Evolutionary conservation across 352 stramenopile species (phyloP).

Genomic region (Phytopythium helicoides): DNA sequence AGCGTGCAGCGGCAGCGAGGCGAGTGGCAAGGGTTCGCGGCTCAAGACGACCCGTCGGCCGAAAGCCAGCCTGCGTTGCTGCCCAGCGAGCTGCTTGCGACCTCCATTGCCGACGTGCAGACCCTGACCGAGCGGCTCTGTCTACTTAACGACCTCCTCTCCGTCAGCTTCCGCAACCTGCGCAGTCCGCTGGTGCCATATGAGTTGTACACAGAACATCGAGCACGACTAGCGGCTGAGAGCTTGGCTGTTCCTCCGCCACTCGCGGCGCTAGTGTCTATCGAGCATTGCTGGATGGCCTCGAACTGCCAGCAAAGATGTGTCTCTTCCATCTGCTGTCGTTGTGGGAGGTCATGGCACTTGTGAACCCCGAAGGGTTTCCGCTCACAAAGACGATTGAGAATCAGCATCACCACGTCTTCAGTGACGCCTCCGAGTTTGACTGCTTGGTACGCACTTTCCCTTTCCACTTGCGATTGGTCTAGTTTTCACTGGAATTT

Average conservation of each 20-base stretch:
- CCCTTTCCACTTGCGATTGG: neutral
- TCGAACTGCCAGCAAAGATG: slow-evolving; percentile 44
- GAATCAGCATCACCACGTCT: slow-evolving; percentile 51
- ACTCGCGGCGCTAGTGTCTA: slow-evolving; percentile 38
- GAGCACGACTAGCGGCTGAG: slow-evolving; percentile 24
- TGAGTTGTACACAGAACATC: slow-evolving; percentile 46
- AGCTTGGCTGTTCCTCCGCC: slow-evolving; percentile 37
- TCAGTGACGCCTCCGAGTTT: slow-evolving; percentile 56
- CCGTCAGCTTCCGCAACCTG: slow-evolving; percentile 71
- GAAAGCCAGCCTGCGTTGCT: no score
- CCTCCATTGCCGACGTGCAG: slow-evolving; percentile 6
- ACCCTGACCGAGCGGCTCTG: slow-evolving; percentile 24
- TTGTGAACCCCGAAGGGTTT: slow-evolving; percentile 25
- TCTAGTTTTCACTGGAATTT: slow-evolving; percentile 1
- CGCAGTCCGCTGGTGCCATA: slow-evolving; percentile 44
- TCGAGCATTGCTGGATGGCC: slow-evolving; percentile 43
- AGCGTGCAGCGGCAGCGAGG: slow-evolving; percentile 61
- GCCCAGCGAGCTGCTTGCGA: slow-evolving; percentile 17
- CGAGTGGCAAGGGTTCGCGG: slow-evolving; percentile 64
- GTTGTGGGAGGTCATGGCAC: slow-evolving; percentile 50
- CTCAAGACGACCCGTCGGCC: neutral
- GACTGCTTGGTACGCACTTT: slow-evolving; percentile 51
- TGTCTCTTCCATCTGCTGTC: slow-evolving; percentile 54
- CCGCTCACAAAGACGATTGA: slow-evolving; percentile 44
- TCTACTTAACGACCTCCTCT: slow-evolving; percentile 56